Percentiles rank a stretch among this genome's conserved stretches.
These are phyloP conservation scores for Rhamnella rubrinervis DNA, from an alignment of 331 rosid species.

Conservation along the genomic window DNA sequence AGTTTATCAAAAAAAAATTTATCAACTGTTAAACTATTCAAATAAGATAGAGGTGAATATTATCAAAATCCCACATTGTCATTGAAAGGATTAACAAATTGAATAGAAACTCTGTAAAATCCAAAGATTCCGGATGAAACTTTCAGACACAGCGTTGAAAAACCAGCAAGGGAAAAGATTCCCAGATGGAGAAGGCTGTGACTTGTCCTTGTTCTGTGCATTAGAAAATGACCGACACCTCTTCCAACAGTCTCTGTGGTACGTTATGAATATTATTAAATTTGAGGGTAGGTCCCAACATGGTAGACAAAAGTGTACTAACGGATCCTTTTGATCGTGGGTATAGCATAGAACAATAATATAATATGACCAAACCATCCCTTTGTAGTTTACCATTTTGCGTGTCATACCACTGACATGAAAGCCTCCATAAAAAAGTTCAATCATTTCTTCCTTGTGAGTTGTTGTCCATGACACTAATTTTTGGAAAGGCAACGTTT, in stretches of 20 bases:
- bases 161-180: conserved; percentile 40
- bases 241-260: conserved; percentile 10
- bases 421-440: not conserved
- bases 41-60: not conserved
- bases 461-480: conserved; percentile 5
- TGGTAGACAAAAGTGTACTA: conserved; percentile 35
- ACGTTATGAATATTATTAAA: not conserved
- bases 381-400: conserved; percentile 18
- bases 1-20: too few relatives aligned
- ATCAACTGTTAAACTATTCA: conserved; percentile 6
- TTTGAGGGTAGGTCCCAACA: not conserved
- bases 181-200: conserved; percentile 33
- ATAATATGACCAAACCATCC: conserved; percentile 27
- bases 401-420: conserved; percentile 37
- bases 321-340: conserved; percentile 28
- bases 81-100: conserved; percentile 18
- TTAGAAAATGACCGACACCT: conserved; percentile 50
- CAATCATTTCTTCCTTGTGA: not conserved
- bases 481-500: conserved; percentile 4
- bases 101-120: conserved; percentile 20
- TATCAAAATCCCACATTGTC: conserved; percentile 19
- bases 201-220: conserved; percentile 22
- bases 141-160: conserved; percentile 28
- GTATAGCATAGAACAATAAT: not conserved
- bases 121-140: conserved; percentile 31